These are phyloP conservation scores for Oryza rufipogon DNA, from an alignment of 176 grass and related monocot species.

Conservation along the genomic window DNA sequence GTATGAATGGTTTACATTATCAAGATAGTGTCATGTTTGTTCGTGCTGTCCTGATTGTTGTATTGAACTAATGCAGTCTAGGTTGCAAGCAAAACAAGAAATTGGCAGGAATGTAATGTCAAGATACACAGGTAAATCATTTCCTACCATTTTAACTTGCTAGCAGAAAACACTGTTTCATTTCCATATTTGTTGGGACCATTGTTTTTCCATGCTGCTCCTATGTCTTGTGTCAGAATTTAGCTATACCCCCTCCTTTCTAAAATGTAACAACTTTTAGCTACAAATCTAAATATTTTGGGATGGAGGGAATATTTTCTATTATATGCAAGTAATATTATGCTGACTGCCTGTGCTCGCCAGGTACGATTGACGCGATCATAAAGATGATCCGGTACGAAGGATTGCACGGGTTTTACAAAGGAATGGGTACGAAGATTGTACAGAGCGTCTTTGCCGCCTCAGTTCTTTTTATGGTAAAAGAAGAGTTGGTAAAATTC, in stretches of 20 bases:
- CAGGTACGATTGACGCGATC: conserved; percentile 96
- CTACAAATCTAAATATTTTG: too few species aligned
- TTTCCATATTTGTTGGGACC: neutral
- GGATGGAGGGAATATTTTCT: neutral
- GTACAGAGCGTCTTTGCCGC: conserved; percentile 94
- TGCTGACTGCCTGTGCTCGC: neutral
- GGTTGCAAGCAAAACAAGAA: conserved; percentile 99
- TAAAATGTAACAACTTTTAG: too few species aligned
- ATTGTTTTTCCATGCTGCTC: conserved; percentile 14
- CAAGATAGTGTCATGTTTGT: neutral
- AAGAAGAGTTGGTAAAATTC: conserved; percentile 91
- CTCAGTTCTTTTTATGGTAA: conserved; percentile 97
- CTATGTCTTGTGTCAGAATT: neutral
- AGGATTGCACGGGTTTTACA: conserved; percentile 89
- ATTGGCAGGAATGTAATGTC: conserved; percentile 78
- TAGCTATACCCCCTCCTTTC: too few species aligned
- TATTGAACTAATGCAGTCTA: conserved; percentile 72
- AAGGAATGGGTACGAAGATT: conserved; percentile 99
- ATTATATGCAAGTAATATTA: neutral
- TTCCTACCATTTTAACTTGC: too few species aligned
- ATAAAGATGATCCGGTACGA: conserved; percentile 90
- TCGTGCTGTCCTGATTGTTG: conserved; percentile 37
- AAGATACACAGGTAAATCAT: conserved; percentile 63
- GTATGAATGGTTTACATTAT: neutral
- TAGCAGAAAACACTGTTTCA: too few species aligned